Conservation (phyloP, 768 basidiomycete genomes). For the Pholiota microspora region DNA sequence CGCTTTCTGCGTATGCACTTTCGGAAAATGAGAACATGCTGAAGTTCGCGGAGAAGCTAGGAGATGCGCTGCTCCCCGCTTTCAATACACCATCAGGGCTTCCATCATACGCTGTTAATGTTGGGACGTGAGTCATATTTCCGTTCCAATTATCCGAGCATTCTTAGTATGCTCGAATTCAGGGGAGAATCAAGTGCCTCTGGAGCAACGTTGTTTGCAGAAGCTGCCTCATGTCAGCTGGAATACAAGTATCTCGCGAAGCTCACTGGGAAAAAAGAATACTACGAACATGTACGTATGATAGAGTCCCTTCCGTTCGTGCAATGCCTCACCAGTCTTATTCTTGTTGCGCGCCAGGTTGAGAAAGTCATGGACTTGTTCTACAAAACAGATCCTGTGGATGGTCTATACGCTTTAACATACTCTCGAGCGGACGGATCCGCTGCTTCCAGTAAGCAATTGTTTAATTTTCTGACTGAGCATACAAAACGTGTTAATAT, state of each 20-base stretch:
- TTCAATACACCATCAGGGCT: conserved; percentile 65
- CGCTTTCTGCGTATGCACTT: conserved; percentile 76
- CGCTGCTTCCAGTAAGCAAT: conserved; percentile 23
- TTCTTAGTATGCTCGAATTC: not conserved
- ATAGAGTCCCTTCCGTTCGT: not conserved
- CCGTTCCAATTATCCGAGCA: not conserved
- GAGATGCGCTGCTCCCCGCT: conserved; percentile 54
- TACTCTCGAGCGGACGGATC: conserved; percentile 26
- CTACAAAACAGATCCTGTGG: conserved; percentile 25
- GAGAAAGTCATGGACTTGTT: conserved; percentile 38
- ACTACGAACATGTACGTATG: conserved; percentile 33
- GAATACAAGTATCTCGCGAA: conserved; percentile 77
- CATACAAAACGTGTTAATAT: too few relatives aligned
- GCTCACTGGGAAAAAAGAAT: conserved; percentile 57
- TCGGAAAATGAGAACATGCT: conserved; percentile 60
- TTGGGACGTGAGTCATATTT: conserved; percentile 39
- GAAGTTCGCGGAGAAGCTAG: conserved; percentile 66
- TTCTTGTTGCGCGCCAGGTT: conserved; percentile 19
- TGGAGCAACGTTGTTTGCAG: conserved; percentile 29
- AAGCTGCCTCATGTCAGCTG: conserved; percentile 55
- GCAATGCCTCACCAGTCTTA: not conserved
- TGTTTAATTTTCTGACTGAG: too few relatives aligned
- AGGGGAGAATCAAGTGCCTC: conserved; percentile 27
- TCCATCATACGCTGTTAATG: conserved; percentile 61
- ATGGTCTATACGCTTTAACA: conserved; percentile 31